Evolutionary conservation across 129 eudicot species (phyloP).

Genomic region (Kitagawia praeruptora): DNA sequence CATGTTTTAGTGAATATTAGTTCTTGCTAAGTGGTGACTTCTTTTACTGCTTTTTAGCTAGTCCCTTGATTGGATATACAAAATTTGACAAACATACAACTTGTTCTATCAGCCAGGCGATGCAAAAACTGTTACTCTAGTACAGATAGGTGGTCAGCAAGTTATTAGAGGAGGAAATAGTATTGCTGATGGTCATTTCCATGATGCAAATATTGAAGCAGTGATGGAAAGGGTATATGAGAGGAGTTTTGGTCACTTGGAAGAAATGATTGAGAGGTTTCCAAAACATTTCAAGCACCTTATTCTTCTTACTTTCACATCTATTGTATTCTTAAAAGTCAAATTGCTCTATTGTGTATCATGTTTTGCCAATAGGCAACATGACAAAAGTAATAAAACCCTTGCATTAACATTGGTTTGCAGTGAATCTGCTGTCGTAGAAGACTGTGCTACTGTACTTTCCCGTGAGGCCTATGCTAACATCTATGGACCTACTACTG

Average conservation of each 20-base stretch:
- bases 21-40: not conserved
- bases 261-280: constrained; percentile 52
- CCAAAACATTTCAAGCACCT: not conserved
- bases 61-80: not conserved
- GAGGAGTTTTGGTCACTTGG: constrained; percentile 45
- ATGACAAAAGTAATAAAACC: not conserved
- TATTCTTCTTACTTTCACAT: constrained; percentile 6
- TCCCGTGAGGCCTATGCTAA: constrained; percentile 81
- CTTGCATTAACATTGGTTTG: constrained; percentile 14
- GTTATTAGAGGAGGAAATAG: constrained; percentile 83
- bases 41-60: constrained; percentile 9
- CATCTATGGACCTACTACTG: constrained; percentile 89
- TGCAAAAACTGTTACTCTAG: constrained; percentile 63
- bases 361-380: not conserved
- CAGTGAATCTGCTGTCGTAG: constrained; percentile 56
- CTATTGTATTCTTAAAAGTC: not conserved
- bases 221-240: constrained; percentile 44
- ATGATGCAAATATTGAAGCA: constrained; percentile 36
- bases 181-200: constrained; percentile 60
- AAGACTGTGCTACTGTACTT: constrained; percentile 45
- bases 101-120: constrained; percentile 78
- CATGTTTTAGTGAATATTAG: not conserved
- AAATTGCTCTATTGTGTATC: constrained; percentile 11
- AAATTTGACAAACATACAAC: constrained; percentile 2
- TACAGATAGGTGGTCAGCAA: constrained; percentile 67